Percentiles rank a stretch among this genome's conserved stretches.
Evolutionary conservation across 2,329 filamentous ascomycete species (phyloP).

Genomic region (Hypoxylon sp.): DNA sequence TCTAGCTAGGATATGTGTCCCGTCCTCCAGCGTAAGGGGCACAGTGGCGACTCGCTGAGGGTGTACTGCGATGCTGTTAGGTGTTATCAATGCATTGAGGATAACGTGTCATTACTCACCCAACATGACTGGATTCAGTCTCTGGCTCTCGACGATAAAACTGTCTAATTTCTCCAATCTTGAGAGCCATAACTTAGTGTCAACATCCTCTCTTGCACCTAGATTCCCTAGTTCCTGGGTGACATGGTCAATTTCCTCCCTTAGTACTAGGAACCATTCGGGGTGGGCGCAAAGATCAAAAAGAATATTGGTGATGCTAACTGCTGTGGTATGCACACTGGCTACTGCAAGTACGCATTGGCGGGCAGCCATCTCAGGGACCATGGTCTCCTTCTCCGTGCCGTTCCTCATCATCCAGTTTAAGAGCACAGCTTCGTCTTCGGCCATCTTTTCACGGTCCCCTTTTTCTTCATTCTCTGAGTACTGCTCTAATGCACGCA

Average conservation of each 20-base stretch:
- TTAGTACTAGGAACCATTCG: constrained; percentile 21
- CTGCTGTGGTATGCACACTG: background rate
- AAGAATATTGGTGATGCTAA: constrained; percentile 6
- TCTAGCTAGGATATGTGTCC: constrained; percentile 19
- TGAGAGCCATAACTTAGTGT: background rate
- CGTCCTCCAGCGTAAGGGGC: constrained; percentile 16
- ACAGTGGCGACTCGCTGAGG: constrained; percentile 16
- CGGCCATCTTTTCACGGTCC: constrained; percentile 6
- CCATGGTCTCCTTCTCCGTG: constrained; percentile 3
- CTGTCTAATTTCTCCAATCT: background rate
- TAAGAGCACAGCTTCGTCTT: constrained; percentile 14
- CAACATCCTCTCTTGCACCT: background rate
- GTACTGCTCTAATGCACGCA: too few species aligned
- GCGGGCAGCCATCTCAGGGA: background rate
- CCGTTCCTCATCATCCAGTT: constrained; percentile 30
- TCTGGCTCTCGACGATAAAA: background rate
- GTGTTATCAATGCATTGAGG: background rate
- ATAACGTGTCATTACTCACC: background rate
- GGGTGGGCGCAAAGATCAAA: constrained; percentile 31
- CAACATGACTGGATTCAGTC: background rate
- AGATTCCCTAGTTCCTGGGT: background rate
- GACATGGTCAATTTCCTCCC: constrained; percentile 22
- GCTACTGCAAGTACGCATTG: constrained; percentile 22
- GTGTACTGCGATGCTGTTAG: background rate
- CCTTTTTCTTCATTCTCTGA: background rate